Evolutionary conservation across 192 early-diverging fungal genomes (phyloP).

Genomic region (Nowakowskiella sp.): DNA sequence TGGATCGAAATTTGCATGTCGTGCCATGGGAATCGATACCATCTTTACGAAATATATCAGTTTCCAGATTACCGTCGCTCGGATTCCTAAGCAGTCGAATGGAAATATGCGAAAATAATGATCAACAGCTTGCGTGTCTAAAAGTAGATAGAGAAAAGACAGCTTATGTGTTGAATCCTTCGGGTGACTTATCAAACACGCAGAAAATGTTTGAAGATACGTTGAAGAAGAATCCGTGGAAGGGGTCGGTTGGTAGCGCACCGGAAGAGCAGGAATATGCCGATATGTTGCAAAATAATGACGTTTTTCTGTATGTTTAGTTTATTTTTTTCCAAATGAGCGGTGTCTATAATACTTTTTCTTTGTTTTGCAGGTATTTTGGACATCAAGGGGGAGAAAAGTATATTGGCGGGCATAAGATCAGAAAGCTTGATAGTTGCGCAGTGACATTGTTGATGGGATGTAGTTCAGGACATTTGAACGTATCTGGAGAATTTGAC

Average conservation of each 20-base stretch:
- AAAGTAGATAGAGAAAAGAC: slow-evolving; percentile 34
- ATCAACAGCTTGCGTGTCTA: not conserved
- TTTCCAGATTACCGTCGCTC: slow-evolving; percentile 75
- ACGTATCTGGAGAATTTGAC: slow-evolving; percentile 77
- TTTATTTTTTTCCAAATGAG: not conserved
- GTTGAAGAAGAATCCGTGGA: slow-evolving; percentile 56
- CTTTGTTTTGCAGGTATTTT: slow-evolving; percentile 64
- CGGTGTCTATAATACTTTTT: not conserved
- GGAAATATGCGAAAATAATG: slow-evolving; percentile 20
- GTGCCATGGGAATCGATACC: slow-evolving; percentile 89
- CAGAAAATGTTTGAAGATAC: slow-evolving; percentile 62
- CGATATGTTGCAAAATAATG: slow-evolving; percentile 43
- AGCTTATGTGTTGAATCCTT: slow-evolving; percentile 89
- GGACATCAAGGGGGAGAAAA: slow-evolving; percentile 91
- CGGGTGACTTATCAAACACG: slow-evolving; percentile 73
- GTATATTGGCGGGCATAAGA: slow-evolving; percentile 58
- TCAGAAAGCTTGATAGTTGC: slow-evolving; percentile 59
- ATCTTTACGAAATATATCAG: slow-evolving; percentile 53
- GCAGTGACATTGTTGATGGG: slow-evolving; percentile 82
- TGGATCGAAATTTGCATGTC: slow-evolving; percentile 75
- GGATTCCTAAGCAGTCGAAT: slow-evolving; percentile 62
- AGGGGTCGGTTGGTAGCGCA: slow-evolving; percentile 56
- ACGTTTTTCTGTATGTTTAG: slow-evolving; percentile 55
- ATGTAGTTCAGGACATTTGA: slow-evolving; percentile 83
- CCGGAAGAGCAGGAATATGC: slow-evolving; percentile 63